Evolutionary conservation across 75 land plant species (phyloP), one percentile per base, ranked within the genome.

Genomic region (Larix kaempferi): DNA sequence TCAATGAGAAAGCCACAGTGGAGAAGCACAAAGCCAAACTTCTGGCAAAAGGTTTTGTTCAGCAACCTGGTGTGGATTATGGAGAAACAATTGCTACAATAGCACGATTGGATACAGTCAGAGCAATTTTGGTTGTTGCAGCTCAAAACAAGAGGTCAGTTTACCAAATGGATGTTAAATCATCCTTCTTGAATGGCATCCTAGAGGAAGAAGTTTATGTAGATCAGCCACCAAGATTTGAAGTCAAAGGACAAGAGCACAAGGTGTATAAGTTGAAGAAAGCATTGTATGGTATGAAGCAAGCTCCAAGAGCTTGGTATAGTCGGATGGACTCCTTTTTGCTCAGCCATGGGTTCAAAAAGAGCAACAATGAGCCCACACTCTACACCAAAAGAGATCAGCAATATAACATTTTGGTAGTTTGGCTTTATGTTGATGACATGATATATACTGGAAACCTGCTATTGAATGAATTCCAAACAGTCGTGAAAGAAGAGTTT

Each of bases 341-440:
- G 15, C 4, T 35, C 6, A 63, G 25, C 2, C 25, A 66, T 57
- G 72, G 73, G 19, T 78, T 67, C 17, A 10, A 44, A 2, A n/a
- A 25, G 21, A 23, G 73, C 35, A 29, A 11, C 0, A 49, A 25
- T 10, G 59, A 78, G 25, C 59, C 25, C 3, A 67, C 79, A 2
- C 26, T 78, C 0, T 78, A 52, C 6, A 26, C 37, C 13, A 78
- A 52, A 27, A 66, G 56, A 5, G 16, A 14, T 19, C 4, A 21
- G 16, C 6, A 76, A 26, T 62, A 1, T 21, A 49, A 81, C 7
- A 71, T 76, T 0, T 0, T 81, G 4, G 76, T 76, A 27, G 15
- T 81, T 8, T 25, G 74, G 16, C 6, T 77, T 2, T 73, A 77
- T 82, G 79, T 82, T 52, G 74, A 81, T 77, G 82, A 81, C 0